These are phyloP conservation scores for Leucocoprinus sp. DNA, from an alignment of 768 basidiomycete species.

Conservation along the genomic window DNA sequence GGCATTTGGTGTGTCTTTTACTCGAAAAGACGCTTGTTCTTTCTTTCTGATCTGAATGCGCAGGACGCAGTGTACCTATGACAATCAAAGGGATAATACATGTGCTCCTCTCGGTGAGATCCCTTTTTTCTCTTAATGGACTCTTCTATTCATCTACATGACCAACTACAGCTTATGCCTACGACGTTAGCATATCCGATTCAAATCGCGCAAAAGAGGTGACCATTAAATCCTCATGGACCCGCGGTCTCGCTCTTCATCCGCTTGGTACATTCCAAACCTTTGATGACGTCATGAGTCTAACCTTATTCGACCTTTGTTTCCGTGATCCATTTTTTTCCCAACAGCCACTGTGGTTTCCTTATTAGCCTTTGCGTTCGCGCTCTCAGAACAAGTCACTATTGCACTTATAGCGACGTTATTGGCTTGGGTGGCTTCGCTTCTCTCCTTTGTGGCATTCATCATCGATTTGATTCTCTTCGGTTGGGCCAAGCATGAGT, in stretches of 20 bases:
- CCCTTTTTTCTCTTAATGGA: background rate
- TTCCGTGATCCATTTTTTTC: background rate
- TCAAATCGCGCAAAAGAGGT: constrained; percentile 22
- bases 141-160: background rate
- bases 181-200: constrained; percentile 37
- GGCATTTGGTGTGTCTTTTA: constrained; percentile 53
- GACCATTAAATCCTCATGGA: constrained; percentile 53
- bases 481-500: constrained; percentile 49
- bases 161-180: constrained; percentile 40
- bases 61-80: constrained; percentile 59
- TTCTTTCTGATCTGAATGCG: background rate
- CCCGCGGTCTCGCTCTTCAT: constrained; percentile 65
- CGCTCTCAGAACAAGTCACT: constrained; percentile 48
- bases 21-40: background rate
- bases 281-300: background rate
- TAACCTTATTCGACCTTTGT: background rate
- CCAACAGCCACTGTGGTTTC: constrained; percentile 42
- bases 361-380: constrained; percentile 55
- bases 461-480: constrained; percentile 71
- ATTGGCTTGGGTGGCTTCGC: constrained; percentile 62
- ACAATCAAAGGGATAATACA: constrained; percentile 31
- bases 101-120: constrained; percentile 43
- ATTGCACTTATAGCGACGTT: constrained; percentile 57
- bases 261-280: constrained; percentile 52
- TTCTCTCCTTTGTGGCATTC: constrained; percentile 64